Evolutionary conservation across 345 rosid species (phyloP), one percentile per base, ranked within the genome.

Genomic region (Raphanus sativus): DNA sequence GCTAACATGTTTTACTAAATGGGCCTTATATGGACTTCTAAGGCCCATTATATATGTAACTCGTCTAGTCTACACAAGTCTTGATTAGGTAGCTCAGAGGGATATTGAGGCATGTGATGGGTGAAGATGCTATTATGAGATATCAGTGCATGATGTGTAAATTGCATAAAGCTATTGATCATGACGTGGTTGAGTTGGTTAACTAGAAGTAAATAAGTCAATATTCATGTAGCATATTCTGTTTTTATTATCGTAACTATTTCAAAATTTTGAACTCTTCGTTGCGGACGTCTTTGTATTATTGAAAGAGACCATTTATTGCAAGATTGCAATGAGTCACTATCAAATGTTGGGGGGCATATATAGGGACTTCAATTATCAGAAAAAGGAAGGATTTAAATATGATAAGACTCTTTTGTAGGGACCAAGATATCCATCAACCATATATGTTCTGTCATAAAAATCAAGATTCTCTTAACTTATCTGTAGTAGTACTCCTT

Each of bases 291-390:
- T 42, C 8, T 61, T 45, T 56, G 42, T 56, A 71, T 77, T 30
- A 77, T 65, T 77, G 24, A 30, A 63, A 7, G 75, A 69, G 79
- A 55, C 58, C 54, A 80, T 69, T 80, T 64, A 80, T 69, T 69
- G 72, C 48, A 74, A 33, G 79, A 28, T 42, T 75, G 79, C 65
- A 68, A 21, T 24, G 76, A 42, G 83, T 80, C 82, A 24, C 72
- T 55, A 80, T 80, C 79, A 69, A 74, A 54, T 29, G 50, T 13
- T 17, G 77, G 69, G 63, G 34, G 55, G 21, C 21, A 21, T 62
- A 75, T 42, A 56, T 63, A 80, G 82, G 69, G 82, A 79, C 75
- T 80, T 64, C 71, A 74, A 69, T 75, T 74, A 69, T 75, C 77
- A 32, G 13, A 52, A 10, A 11, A 32, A 3, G 66, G 24, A 79